These are phyloP conservation scores for Adansonia rubrostipa DNA, from an alignment of 441 rosid genomes.

Conservation along the genomic window DNA sequence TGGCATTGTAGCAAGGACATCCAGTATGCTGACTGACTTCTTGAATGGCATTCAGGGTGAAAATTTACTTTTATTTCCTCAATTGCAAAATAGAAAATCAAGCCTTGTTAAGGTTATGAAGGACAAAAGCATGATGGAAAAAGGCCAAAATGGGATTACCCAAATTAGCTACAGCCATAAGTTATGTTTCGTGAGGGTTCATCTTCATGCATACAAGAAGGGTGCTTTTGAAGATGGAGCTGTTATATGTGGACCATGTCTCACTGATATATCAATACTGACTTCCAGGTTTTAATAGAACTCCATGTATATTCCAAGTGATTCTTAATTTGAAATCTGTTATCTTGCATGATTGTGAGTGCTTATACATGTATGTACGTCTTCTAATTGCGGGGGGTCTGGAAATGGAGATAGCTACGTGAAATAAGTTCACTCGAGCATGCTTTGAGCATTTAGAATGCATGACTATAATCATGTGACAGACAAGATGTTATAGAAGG, in stretches of 20 bases:
- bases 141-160: conserved; percentile 34
- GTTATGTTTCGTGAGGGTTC: conserved; percentile 73
- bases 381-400: background rate
- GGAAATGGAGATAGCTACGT: conserved; percentile 2
- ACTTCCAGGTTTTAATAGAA: conserved; percentile 52
- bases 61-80: conserved; percentile 55
- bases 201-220: conserved; percentile 72
- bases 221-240: conserved; percentile 92
- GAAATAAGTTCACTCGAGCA: background rate
- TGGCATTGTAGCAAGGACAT: conserved; percentile 69
- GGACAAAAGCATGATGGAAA: conserved; percentile 43
- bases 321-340: background rate
- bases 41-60: conserved; percentile 43
- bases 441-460: background rate
- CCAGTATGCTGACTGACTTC: conserved; percentile 43
- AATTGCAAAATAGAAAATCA: conserved; percentile 32
- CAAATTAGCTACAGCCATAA: conserved; percentile 40
- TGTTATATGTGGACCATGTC: conserved; percentile 68
- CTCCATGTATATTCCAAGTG: background rate
- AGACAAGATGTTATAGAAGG: background rate
- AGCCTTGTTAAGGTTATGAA: conserved; percentile 39
- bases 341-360: background rate
- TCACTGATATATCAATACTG: conserved; percentile 56
- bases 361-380: background rate
- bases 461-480: conserved; percentile 1